A percentile compares a stretch with the other conserved stretches of the same genome.
These are phyloP conservation scores for Euphorbia peplus DNA, from an alignment of 345 rosid species.

Conservation along the genomic window DNA sequence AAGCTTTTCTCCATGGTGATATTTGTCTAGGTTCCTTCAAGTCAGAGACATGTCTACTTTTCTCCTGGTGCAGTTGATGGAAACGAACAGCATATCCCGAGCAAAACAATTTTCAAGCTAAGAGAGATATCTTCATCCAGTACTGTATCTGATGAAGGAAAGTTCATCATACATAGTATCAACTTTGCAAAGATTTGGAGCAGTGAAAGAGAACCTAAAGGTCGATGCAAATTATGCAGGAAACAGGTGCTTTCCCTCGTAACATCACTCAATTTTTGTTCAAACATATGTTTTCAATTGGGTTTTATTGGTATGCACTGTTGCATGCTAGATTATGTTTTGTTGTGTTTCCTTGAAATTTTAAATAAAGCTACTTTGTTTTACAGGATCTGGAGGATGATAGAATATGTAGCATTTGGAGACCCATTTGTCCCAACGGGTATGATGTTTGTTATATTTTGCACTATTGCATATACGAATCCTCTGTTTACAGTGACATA, in stretches of 20 bases:
- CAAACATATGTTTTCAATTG: neutral
- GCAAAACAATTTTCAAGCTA: conserved; percentile 51
- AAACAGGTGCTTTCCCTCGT: conserved; percentile 54
- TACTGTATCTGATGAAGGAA: conserved; percentile 47
- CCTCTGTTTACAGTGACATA: neutral
- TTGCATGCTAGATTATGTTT: neutral
- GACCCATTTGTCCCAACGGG: conserved; percentile 88
- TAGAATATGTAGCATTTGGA: conserved; percentile 80
- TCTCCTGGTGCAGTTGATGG: conserved; percentile 68
- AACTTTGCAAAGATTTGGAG: conserved; percentile 86
- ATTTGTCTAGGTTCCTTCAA: conserved; percentile 78
- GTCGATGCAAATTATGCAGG: conserved; percentile 69
- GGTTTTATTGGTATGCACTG: neutral
- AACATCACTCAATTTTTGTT: conserved; percentile 4
- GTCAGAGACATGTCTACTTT: conserved; percentile 75
- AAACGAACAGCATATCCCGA: conserved; percentile 35
- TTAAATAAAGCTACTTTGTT: neutral
- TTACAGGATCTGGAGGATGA: conserved; percentile 61
- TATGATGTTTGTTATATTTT: conserved; percentile 25
- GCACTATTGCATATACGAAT: neutral
- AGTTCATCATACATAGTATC: conserved; percentile 66
- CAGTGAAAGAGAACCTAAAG: conserved; percentile 68
- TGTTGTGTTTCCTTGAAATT: neutral
- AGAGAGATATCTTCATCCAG: conserved; percentile 59
- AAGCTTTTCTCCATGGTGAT: conserved; percentile 17